Conservation (phyloP, 805 yeast genomes). For the Myxozyma lipomycoides region DNA sequence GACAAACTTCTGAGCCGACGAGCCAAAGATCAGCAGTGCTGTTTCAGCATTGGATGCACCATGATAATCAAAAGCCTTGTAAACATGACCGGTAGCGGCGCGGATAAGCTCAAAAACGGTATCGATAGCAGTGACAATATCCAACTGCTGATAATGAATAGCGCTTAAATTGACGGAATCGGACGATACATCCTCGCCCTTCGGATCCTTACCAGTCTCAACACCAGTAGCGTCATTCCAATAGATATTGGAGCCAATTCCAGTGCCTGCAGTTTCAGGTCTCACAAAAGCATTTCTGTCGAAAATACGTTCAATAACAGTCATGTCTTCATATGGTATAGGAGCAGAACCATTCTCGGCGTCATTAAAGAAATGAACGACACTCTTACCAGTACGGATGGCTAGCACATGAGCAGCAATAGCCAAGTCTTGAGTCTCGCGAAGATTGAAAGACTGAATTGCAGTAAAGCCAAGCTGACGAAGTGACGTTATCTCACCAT, state of each 20-base stretch:
- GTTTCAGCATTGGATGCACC: constrained; percentile 45
- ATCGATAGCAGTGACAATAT: constrained; percentile 11
- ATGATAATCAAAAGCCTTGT: constrained; percentile 44
- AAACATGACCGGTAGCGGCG: constrained; percentile 37
- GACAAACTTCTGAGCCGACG: constrained; percentile 46
- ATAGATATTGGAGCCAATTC: constrained; percentile 27
- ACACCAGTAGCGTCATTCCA: constrained; percentile 24
- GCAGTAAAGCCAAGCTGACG: constrained; percentile 65
- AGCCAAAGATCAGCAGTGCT: constrained; percentile 63
- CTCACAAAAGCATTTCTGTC: constrained; percentile 14
- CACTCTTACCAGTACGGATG: constrained; percentile 48
- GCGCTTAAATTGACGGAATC: constrained; percentile 10
- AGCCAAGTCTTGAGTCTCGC: constrained; percentile 53
- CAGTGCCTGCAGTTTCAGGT: constrained; percentile 17
- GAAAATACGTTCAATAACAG: constrained; percentile 9
- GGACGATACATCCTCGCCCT: constrained; percentile 22
- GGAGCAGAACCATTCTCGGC: constrained; percentile 11
- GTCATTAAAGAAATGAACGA: constrained; percentile 62
- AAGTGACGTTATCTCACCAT: constrained; percentile 62
- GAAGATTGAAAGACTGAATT: constrained; percentile 59
- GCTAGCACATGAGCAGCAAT: constrained; percentile 59
- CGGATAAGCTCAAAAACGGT: constrained; percentile 35
- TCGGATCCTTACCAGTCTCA: constrained; percentile 25
- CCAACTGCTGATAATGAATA: constrained; percentile 6
- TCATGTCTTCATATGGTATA: constrained; percentile 21